Base-by-base conservation (phyloP, 495 filamentous ascomycete genomes). In the Penicillium ochrochloron region DNA sequence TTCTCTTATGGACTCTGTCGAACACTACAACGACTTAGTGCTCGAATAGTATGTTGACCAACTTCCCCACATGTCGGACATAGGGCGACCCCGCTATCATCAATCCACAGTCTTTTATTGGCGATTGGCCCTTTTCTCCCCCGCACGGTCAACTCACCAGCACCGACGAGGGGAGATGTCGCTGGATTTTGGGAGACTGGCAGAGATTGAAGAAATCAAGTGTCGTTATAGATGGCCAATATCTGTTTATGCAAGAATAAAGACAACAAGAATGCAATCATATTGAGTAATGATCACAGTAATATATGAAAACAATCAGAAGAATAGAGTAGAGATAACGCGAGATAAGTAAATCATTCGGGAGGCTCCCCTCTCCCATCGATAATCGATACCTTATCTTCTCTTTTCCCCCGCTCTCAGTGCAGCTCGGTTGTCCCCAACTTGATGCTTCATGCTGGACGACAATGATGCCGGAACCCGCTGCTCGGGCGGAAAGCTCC, bases 401-500 rank as follows among this genome's bases (percentile, higher is more conserved):
- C 37, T 5, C 37, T 41, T 41, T 41, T 41, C 15, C 37, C 37
- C 37, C 37, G 37, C 37, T 51, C 46, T 27, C 46, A 11, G 31
- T 33, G 21, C 19, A 23, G 5, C 7, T 12, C 25, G 12, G 5
- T 11, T 10, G 14, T 51, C 25, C 41, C 52, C 63, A 27, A 34
- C 60, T 57, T 55, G 25, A n/a, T 58, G 35, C 48, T 59, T 52
- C 53, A 58, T 48, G 59, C 14, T 23, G 7, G 37, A 41, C 37
- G 15, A 41, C 37, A 35, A 48, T 56, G 29, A 67, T 67, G 60
- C 42, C 44, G n/a, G 57, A 67, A 34, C 15, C 57, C n/a, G 42
- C 60, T 33, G 68, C 65, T 15, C 50, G 62, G 27, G 65, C 68
- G 19, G 61, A 66, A 37, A 64, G 51, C 44, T 79, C 76, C 29